phyloP scores from a whole-genome alignment of 139 green algal genomes.

The Haematococcus sp. region DNA sequence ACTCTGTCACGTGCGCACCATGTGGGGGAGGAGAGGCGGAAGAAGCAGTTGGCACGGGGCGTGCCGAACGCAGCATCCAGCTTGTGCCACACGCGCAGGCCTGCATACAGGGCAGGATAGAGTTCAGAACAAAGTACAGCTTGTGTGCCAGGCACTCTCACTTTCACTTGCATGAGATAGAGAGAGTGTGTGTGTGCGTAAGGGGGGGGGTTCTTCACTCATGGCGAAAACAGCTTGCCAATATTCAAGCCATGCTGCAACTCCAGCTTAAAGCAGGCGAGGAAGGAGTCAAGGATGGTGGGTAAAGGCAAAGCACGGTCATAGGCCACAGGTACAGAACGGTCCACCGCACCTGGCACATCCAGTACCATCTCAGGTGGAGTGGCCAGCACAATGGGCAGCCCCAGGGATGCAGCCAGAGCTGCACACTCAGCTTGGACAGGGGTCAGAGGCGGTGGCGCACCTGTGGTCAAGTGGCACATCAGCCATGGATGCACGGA shows the following conservation, averaged over 20 bases:
- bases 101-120: conserved; percentile 7
- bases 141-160: no score
- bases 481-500: no score
- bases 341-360: conserved; percentile 52
- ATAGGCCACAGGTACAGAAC: no score
- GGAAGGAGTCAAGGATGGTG: no score
- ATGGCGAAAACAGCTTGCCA: not conserved
- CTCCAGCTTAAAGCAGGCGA: no score
- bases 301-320: no score
- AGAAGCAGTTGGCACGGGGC: conserved; percentile 61
- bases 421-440: not conserved
- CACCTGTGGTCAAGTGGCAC: no score
- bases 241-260: conserved; percentile 5
- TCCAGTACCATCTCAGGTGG: conserved; percentile 66
- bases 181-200: not conserved
- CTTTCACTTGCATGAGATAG: no score
- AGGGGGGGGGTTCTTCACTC: no score
- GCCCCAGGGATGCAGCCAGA: conserved; percentile 10
- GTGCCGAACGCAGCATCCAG: conserved; percentile 68
- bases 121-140: no score
- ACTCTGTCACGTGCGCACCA: not conserved
- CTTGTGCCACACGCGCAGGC: conserved; percentile 83
- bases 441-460: no score
- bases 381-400: conserved; percentile 32
- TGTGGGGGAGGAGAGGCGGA: conserved; percentile 54